Conservation (phyloP, 2,329 filamentous ascomycete genomes). For the Stagonosporopsis cucurbitacearum region DNA sequence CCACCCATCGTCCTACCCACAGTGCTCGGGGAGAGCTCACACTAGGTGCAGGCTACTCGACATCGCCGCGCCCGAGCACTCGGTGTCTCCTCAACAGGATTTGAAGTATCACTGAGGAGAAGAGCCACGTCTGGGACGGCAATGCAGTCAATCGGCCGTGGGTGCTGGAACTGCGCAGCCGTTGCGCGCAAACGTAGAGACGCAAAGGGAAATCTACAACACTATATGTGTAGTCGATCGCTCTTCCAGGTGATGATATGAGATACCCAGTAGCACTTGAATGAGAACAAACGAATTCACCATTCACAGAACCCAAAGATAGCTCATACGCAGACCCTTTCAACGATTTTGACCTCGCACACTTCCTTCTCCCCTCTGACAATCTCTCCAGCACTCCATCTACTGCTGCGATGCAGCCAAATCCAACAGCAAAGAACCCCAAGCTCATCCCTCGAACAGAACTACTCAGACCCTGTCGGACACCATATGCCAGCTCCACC, state of each 20-base stretch:
- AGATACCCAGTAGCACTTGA: slow-evolving; percentile 23
- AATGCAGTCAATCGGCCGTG: slow-evolving; percentile 10
- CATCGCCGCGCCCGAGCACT: slow-evolving; percentile 13
- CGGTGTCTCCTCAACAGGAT: slow-evolving; percentile 13
- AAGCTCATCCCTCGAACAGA: neutral
- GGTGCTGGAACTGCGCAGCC: neutral
- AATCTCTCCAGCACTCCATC: neutral
- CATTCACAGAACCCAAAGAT: neutral
- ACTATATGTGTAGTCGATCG: neutral
- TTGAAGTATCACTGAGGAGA: slow-evolving; percentile 22
- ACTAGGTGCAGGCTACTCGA: slow-evolving; percentile 18
- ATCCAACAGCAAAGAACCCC: neutral
- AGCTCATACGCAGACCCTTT: neutral
- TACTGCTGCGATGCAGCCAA: neutral
- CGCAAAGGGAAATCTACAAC: neutral
- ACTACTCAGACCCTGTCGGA: neutral
- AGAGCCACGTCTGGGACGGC: slow-evolving; percentile 16
- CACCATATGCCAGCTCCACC: neutral
- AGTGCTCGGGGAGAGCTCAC: slow-evolving; percentile 16
- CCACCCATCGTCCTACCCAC: neutral
- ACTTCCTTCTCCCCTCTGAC: neutral
- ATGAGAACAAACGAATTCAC: neutral
- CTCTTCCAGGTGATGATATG: neutral
- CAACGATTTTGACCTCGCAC: neutral
- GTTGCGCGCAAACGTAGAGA: neutral